Percentiles rank a stretch among this genome's conserved stretches.
Evolutionary conservation across 257 asterid genomes (phyloP).

Genomic region (Handroanthus guayacan): DNA sequence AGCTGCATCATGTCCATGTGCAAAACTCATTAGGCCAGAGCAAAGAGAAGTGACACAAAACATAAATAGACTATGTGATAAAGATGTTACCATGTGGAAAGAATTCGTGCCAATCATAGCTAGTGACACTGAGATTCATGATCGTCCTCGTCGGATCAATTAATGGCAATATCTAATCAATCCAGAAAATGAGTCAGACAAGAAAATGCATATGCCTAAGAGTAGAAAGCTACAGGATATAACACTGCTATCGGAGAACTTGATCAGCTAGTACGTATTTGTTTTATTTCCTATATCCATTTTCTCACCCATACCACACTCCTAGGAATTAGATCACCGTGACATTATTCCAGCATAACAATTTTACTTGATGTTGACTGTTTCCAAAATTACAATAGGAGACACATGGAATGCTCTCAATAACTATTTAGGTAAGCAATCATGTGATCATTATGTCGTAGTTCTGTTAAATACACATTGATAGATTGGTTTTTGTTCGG

Average conservation of each 20-base stretch:
- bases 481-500: not conserved
- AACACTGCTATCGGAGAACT: constrained; percentile 4
- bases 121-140: constrained; percentile 69
- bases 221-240: not conserved
- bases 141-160: constrained; percentile 82
- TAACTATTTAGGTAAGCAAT: not conserved
- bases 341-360: not conserved
- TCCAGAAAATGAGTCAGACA: constrained; percentile 26
- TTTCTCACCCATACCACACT: not conserved
- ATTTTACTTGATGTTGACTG: not conserved
- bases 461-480: not conserved
- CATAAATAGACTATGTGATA: constrained; percentile 20
- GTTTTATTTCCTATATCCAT: not conserved
- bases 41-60: constrained; percentile 21
- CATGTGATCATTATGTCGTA: not conserved
- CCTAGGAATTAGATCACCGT: not conserved
- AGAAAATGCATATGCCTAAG: constrained; percentile 9
- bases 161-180: constrained; percentile 83
- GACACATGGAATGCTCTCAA: not conserved
- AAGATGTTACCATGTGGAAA: constrained; percentile 79
- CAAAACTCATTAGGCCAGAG: constrained; percentile 40
- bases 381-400: not conserved
- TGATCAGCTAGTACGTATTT: constrained; percentile 7
- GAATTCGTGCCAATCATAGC: constrained; percentile 96
- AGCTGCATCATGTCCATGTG: constrained; percentile 59